Conservation (phyloP, 202 grass and related monocot genomes). For the Digitaria exilis region DNA sequence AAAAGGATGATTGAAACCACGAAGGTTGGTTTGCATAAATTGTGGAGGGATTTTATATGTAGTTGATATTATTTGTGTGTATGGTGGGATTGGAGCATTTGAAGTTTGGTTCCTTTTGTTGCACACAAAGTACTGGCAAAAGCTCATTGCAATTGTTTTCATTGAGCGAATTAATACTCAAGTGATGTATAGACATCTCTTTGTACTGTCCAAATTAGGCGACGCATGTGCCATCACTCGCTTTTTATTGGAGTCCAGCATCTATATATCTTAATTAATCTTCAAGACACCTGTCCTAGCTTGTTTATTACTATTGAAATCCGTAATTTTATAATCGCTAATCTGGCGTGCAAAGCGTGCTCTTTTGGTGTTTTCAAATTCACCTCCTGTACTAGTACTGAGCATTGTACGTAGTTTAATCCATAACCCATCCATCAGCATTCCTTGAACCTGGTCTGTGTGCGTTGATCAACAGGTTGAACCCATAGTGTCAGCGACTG, state of each 20-base stretch:
- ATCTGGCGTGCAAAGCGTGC: conserved; percentile 4
- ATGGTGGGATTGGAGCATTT: neutral
- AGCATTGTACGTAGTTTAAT: neutral
- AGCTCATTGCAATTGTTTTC: neutral
- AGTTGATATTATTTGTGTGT: too few relatives aligned
- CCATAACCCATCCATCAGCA: neutral
- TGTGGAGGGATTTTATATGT: too few relatives aligned
- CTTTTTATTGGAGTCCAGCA: neutral
- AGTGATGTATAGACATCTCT: neutral
- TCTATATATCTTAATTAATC: neutral
- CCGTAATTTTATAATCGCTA: neutral
- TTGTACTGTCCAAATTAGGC: neutral
- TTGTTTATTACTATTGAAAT: neutral
- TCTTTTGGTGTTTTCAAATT: conserved; percentile 25
- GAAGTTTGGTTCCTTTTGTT: neutral
- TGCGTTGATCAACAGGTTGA: neutral
- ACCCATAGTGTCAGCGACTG: neutral
- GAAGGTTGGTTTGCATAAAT: neutral
- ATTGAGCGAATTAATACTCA: neutral
- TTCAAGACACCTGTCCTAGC: neutral
- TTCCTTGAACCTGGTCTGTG: neutral
- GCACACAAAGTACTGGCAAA: neutral
- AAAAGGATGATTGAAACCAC: neutral
- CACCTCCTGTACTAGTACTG: neutral
- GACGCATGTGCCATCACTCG: neutral